These are phyloP conservation scores for Penicillium sp. DNA, from an alignment of 2,329 filamentous ascomycete genomes.

Conservation along the genomic window DNA sequence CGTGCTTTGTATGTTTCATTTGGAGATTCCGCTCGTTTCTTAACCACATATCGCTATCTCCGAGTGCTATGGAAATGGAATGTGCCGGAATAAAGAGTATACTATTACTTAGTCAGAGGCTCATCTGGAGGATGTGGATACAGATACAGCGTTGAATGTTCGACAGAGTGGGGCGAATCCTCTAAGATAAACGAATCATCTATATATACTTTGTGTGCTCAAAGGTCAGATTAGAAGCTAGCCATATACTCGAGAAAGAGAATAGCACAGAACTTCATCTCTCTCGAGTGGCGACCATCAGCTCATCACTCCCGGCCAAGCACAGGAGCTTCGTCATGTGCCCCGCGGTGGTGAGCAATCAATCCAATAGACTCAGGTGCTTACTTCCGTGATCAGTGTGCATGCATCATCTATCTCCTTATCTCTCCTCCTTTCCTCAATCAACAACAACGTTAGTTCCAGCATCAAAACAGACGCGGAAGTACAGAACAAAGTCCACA, in stretches of 20 bases:
- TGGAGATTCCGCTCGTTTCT: slow-evolving; percentile 27
- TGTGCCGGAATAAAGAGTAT: neutral
- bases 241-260: too few species aligned
- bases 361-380: neutral
- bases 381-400: neutral
- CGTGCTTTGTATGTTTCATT: slow-evolving; percentile 40
- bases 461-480: neutral
- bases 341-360: slow-evolving; percentile 20
- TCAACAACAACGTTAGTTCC: neutral
- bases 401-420: neutral
- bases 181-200: neutral
- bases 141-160: neutral
- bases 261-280: neutral
- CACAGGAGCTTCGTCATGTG: slow-evolving; percentile 23
- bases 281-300: too few species aligned
- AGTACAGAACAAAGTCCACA: neutral
- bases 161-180: neutral
- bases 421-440: neutral
- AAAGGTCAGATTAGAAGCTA: too few species aligned
- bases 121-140: neutral
- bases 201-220: neutral
- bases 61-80: neutral
- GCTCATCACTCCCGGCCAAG: neutral
- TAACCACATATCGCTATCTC: neutral
- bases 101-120: neutral